Conservation (phyloP, 345 rosid species). For the Syzygium oleosum region DNA sequence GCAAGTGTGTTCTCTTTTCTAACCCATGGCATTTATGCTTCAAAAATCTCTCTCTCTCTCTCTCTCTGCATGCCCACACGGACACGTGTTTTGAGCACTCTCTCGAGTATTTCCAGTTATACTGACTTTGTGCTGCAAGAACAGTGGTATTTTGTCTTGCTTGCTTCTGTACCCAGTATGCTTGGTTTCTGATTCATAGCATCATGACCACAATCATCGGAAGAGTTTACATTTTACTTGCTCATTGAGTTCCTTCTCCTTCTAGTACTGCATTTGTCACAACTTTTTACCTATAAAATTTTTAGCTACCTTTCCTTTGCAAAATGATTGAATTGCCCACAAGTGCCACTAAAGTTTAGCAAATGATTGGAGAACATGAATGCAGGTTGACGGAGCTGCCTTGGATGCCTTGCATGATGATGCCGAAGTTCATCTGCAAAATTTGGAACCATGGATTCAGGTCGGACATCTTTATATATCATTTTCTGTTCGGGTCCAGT, state of each 20-base stretch:
- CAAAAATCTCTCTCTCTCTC: background rate
- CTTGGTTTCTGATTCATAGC: background rate
- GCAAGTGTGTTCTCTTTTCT: too few species aligned
- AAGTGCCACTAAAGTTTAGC: background rate
- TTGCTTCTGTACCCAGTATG: background rate
- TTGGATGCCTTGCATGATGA: constrained; percentile 80
- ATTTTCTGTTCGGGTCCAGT: background rate
- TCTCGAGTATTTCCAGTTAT: background rate
- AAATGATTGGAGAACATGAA: background rate
- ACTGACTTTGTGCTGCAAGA: background rate
- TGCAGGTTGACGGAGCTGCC: constrained; percentile 83
- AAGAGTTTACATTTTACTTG: background rate
- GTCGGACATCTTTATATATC: constrained; percentile 15
- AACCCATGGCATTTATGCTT: too few species aligned
- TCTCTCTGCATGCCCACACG: background rate
- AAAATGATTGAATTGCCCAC: background rate
- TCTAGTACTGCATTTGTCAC: background rate
- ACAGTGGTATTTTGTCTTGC: background rate
- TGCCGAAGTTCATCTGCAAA: constrained; percentile 86
- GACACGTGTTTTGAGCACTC: background rate
- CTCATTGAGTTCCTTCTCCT: background rate
- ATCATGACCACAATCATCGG: background rate
- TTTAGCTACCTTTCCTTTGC: background rate
- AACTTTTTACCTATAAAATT: background rate
- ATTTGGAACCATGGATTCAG: constrained; percentile 98